Evolutionary conservation across 345 rosid species (phyloP).

Genomic region (Moricandia moricandioides): DNA sequence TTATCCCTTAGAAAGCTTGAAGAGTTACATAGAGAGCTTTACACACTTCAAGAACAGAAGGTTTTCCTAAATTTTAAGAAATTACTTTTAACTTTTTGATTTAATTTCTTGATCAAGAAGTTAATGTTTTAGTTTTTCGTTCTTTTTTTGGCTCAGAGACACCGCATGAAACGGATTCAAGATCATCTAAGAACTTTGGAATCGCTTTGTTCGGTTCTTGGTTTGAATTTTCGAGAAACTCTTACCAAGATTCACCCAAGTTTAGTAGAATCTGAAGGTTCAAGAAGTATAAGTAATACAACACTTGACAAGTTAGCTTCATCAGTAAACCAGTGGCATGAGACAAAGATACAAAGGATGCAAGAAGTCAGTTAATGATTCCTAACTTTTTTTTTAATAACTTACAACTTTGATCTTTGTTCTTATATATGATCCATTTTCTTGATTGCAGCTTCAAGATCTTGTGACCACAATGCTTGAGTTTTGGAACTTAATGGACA

Average conservation of each 20-base stretch:
- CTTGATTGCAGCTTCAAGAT: slow-evolving; percentile 80
- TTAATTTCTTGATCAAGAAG: background rate
- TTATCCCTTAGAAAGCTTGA: slow-evolving; percentile 75
- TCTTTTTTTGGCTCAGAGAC: slow-evolving; percentile 45
- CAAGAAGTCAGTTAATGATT: slow-evolving; percentile 49
- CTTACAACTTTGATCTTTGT: background rate
- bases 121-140: background rate
- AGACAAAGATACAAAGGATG: slow-evolving; percentile 78
- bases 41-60: slow-evolving; percentile 71
- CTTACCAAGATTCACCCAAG: slow-evolving; percentile 54
- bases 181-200: slow-evolving; percentile 48
- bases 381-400: slow-evolving; percentile 5
- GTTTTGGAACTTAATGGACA: slow-evolving; percentile 93
- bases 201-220: slow-evolving; percentile 71
- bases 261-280: slow-evolving; percentile 51
- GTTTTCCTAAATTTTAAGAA: slow-evolving; percentile 23
- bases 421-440: background rate
- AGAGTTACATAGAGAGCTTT: slow-evolving; percentile 64
- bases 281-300: slow-evolving; percentile 48
- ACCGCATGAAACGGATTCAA: slow-evolving; percentile 61
- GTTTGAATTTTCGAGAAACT: slow-evolving; percentile 52
- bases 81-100: background rate
- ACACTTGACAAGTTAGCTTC: slow-evolving; percentile 53
- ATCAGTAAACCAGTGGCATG: slow-evolving; percentile 49
- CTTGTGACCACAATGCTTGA: slow-evolving; percentile 83